Percentiles rank a stretch among this genome's conserved stretches.
Evolutionary conservation across 2,329 filamentous ascomycete genomes (phyloP).

Genomic region (Nothophoma quercina): DNA sequence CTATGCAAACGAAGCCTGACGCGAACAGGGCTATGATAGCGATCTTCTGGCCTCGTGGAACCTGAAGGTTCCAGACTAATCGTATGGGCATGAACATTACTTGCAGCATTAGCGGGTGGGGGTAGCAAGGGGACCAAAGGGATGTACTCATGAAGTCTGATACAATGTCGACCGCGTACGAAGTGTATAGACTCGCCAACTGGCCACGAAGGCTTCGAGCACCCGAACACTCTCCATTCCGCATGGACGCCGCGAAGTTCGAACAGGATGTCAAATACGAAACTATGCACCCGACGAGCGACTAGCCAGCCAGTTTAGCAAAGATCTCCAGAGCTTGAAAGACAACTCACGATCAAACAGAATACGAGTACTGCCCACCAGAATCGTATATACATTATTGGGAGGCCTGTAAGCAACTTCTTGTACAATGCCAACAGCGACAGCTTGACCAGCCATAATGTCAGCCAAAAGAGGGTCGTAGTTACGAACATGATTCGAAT

Average conservation of each 20-base stretch:
- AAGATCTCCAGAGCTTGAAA: neutral
- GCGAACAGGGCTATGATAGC: slow-evolving; percentile 41
- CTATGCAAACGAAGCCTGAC: slow-evolving; percentile 33
- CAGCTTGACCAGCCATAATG: slow-evolving; percentile 53
- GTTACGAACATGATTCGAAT: slow-evolving; percentile 51
- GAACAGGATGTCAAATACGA: slow-evolving; percentile 49
- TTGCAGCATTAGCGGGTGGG: slow-evolving; percentile 16
- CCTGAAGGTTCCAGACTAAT: slow-evolving; percentile 48
- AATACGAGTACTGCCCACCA: slow-evolving; percentile 50
- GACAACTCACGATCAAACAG: slow-evolving; percentile 42
- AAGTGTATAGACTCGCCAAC: slow-evolving; percentile 46
- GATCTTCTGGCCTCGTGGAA: slow-evolving; percentile 43
- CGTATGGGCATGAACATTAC: slow-evolving; percentile 49
- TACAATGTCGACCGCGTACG: slow-evolving; percentile 47
- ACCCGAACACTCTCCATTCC: slow-evolving; percentile 30
- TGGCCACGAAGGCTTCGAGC: slow-evolving; percentile 40
- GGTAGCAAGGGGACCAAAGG: neutral
- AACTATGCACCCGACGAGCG: slow-evolving; percentile 18
- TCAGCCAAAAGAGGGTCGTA: slow-evolving; percentile 50
- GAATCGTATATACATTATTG: slow-evolving; percentile 38
- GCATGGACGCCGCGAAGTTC: slow-evolving; percentile 39
- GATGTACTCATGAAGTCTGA: slow-evolving; percentile 47
- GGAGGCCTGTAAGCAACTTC: slow-evolving; percentile 45
- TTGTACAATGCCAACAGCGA: slow-evolving; percentile 52
- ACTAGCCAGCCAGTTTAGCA: neutral